These are phyloP conservation scores for Trichoderma sp. DNA, from an alignment of 2,329 filamentous ascomycete species.

Conservation along the genomic window DNA sequence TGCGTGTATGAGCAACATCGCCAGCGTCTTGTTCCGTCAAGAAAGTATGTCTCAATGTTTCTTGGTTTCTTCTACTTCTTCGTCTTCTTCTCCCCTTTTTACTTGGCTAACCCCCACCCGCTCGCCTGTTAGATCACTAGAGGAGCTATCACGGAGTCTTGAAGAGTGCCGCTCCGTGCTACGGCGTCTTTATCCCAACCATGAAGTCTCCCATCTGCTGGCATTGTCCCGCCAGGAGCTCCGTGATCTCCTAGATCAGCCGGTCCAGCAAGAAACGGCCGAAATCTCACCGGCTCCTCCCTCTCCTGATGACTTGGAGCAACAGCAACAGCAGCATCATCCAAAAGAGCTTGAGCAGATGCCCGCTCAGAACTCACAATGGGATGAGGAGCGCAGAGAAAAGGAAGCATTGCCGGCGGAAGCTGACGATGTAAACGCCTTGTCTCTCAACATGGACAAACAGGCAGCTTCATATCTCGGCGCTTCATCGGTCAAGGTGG, in stretches of 20 bases:
- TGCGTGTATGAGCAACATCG: slow-evolving; percentile 81
- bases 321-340: slow-evolving; percentile 46
- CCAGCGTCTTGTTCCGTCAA: slow-evolving; percentile 71
- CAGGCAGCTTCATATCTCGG: slow-evolving; percentile 59
- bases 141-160: slow-evolving; percentile 61
- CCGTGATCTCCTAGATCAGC: slow-evolving; percentile 51
- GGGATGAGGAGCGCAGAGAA: slow-evolving; percentile 62
- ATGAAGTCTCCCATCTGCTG: slow-evolving; percentile 50
- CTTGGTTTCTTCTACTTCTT: not conserved
- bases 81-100: no score
- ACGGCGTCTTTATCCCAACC: slow-evolving; percentile 60
- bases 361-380: slow-evolving; percentile 61
- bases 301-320: not conserved
- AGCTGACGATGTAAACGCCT: slow-evolving; percentile 54
- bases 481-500: slow-evolving; percentile 63
- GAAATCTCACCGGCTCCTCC: not conserved
- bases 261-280: slow-evolving; percentile 48
- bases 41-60: slow-evolving; percentile 54
- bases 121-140: slow-evolving; percentile 47
- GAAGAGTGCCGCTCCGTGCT: slow-evolving; percentile 65
- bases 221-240: slow-evolving; percentile 59
- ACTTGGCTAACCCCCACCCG: not conserved
- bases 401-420: slow-evolving; percentile 59
- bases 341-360: slow-evolving; percentile 64
- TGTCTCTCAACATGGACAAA: slow-evolving; percentile 57